Evolutionary conservation across 768 basidiomycete species (phyloP), one percentile per base, ranked within the genome.

Genomic region (Termitomyces titanicus): DNA sequence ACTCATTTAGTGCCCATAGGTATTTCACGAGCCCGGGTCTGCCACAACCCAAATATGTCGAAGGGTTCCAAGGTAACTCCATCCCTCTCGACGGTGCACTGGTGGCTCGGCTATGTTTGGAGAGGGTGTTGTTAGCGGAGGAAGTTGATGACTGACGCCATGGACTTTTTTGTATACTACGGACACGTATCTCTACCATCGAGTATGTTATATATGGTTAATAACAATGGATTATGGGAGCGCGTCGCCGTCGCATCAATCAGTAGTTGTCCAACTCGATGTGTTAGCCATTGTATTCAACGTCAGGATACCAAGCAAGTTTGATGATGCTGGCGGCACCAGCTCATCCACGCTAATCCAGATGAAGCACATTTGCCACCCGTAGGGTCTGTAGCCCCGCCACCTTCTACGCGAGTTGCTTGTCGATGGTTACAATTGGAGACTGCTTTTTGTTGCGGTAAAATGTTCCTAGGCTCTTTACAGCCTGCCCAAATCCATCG

Each of bases 1-100:
- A 10, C 22, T 61, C n/a, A 31, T 22, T 34, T 47, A 35, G 48
- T 51, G 48, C 22, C 7, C 22, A 20, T 44, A 91, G 90, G 47
- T 79, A 76, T 37, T 94, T 95, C 66, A 87, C 90, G 2, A 77
- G 83, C 40, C 91, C 92, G 1, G 80, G 82, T 12, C 66, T 85
- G 5, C 94, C 93, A 1, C 73, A 72, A 3, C 79, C 85, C 0
- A 73, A 76, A 18, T 93, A 95, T 61, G 92, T 92, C 0, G 82
- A 88, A 38, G 94, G 91, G n/a, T 97, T 97, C 74, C 89, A 86
- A 63, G 80, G 94, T 13, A 93, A 89, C 66, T 79, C 76, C 12
- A 97, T 97, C 56, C 94, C 93, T 3, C 78, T 97, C 29, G 82
- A 94, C 67, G 90, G 86, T 7, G 78, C 74, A 37, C 74, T 75